phyloP scores from a whole-genome alignment of 371 early-diverging fungal species.

The Coemansia sp. region DNA sequence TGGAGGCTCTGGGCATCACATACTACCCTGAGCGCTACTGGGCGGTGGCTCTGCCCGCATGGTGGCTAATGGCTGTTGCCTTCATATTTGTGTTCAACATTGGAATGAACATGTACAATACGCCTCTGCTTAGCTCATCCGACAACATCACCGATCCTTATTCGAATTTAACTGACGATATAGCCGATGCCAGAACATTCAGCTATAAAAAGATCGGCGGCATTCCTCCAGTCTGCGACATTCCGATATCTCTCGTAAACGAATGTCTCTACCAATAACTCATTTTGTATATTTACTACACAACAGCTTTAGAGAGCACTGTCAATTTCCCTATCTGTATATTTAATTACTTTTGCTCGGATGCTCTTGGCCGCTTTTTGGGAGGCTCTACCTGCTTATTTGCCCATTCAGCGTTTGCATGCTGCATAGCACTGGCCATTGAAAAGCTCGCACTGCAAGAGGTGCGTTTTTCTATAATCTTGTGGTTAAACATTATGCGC shows the following conservation, averaged over 20 bases:
- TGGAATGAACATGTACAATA: slow-evolving; percentile 48
- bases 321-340: not conserved
- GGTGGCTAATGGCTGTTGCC: slow-evolving; percentile 35
- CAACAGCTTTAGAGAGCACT: not conserved
- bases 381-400: slow-evolving; percentile 37
- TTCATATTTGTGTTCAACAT: slow-evolving; percentile 39
- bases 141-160: slow-evolving; percentile 41
- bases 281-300: not conserved
- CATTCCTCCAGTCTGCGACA: slow-evolving; percentile 41
- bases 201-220: slow-evolving; percentile 42
- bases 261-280: slow-evolving; percentile 40
- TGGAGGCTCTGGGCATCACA: slow-evolving; percentile 71
- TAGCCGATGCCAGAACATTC: slow-evolving; percentile 16
- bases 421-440: slow-evolving; percentile 5
- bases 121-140: slow-evolving; percentile 38
- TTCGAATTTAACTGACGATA: slow-evolving; percentile 29
- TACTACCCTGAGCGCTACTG: slow-evolving; percentile 50
- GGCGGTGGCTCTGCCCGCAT: slow-evolving; percentile 48
- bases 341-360: not conserved
- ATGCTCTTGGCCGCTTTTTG: slow-evolving; percentile 18
- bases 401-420: slow-evolving; percentile 6
- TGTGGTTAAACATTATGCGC: not conserved
- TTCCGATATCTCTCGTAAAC: slow-evolving; percentile 48
- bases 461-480: slow-evolving; percentile 17
- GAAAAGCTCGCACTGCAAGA: slow-evolving; percentile 6